Evolutionary conservation across 495 filamentous ascomycete genomes (phyloP).

Genomic region (Aspergillus asperescens): DNA sequence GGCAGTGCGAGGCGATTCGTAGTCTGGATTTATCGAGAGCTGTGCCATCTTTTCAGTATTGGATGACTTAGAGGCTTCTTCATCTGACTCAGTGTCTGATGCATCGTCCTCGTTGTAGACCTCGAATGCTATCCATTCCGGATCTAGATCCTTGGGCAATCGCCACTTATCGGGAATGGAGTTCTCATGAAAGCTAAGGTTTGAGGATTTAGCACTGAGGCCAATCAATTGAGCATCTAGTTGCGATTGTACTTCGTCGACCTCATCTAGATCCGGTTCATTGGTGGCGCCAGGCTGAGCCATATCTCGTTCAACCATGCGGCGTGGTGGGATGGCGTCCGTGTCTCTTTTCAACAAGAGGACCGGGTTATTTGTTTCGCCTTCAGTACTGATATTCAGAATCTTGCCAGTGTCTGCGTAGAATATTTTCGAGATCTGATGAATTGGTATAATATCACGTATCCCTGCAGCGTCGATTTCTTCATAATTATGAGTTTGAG

Average conservation of each 20-base stretch:
- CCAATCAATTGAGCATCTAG: conserved; percentile 63
- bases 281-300: background rate
- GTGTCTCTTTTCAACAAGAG: conserved; percentile 81
- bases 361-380: conserved; percentile 78
- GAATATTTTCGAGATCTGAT: conserved; percentile 93
- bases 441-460: conserved; percentile 76
- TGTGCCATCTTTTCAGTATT: conserved; percentile 41
- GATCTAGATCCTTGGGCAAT: conserved; percentile 75
- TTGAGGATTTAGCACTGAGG: conserved; percentile 27
- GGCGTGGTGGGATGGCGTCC: conserved; percentile 65
- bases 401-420: conserved; percentile 95
- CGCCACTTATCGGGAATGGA: conserved; percentile 51
- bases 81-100: conserved; percentile 56
- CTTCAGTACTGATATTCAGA: conserved; percentile 76
- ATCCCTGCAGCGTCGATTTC: conserved; percentile 72
- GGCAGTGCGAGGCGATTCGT: conserved; percentile 18
- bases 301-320: conserved; percentile 54
- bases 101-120: conserved; percentile 65
- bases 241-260: conserved; percentile 54
- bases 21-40: conserved; percentile 31
- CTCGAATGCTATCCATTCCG: conserved; percentile 94
- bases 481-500: conserved; percentile 60
- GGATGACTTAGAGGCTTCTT: conserved; percentile 28
- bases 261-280: conserved; percentile 28
- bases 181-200: conserved; percentile 28